Evolutionary conservation across 1,284 basidiomycete genomes (phyloP), one percentile per base, ranked within the genome.

Genomic region (Fomitopsis pinicola): DNA sequence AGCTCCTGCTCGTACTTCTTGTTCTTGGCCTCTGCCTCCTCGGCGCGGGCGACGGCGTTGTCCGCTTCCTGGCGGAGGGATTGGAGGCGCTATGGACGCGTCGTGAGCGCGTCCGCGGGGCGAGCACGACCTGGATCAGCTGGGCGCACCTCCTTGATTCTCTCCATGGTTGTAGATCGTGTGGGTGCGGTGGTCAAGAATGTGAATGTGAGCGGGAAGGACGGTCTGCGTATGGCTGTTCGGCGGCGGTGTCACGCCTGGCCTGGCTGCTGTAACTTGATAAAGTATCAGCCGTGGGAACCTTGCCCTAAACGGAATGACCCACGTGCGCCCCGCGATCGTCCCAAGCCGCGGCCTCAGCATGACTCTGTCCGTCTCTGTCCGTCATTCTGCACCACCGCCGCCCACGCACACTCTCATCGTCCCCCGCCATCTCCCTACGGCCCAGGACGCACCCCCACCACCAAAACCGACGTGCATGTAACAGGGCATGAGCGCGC

Each of bases 61-160:
- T 99, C 97, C 59, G 94, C 95, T 81, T 99, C 97, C 57, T 77
- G 74, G 67, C 95, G 94, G 71, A 98, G 82, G 55, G 74, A 62
- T 71, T 74, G 80, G 76, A 92, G 76, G 88, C 86, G 91, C 90
- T 92, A 66, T 30, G 30, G 61, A 45, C 64, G 55, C 55, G 19
- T 14, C n/a, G 38, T 42, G 26, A 42, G 28, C 22, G 54, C 44
- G 42, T 50, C 17, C 9, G 26, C 38, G 33, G 52, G n/a, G 10
- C 30, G 28, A n/a, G 12, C 8, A 45, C n/a, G 38, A 17, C 4
- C 40, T 12, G n/a, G 30, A 30, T 12, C 42, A 28, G 42, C 12
- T 30, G 6, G 6, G 56, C 75, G 28, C 64, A 87, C 90, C 79
- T 89, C 86, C 76, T 81, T 89, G 76, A 92, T 91, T 80, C 83